Base-by-base conservation (phyloP, 495 filamentous ascomycete species). In the Wilcoxina mikolae region DNA sequence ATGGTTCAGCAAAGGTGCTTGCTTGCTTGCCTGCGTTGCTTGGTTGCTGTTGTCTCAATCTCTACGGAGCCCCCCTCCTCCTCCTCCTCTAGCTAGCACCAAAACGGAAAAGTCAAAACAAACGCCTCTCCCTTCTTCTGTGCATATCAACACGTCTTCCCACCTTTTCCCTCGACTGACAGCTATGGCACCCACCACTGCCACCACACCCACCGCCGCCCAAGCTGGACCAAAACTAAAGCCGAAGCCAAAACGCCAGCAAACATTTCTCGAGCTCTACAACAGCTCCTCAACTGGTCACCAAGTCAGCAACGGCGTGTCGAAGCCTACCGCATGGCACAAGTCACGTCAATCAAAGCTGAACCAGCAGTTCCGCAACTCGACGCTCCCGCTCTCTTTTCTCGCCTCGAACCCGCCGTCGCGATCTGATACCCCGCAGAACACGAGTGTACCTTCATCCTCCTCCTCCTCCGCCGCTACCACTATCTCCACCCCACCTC, bases 251-350 rank as follows among this genome's bases (percentile, higher is more conserved):
- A 54, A 44, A 35, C 43, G 25, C 29, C 58, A 53, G 23, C 61
- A 61, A 7, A 29, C 48, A 18, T 42, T 29, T 15, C 42, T 58
- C 10, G 62, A 64, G 20, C 44, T 53, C 25, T 65, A 65, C 45
- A 65, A 55, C 28, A 58, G 55, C 28, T 56, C 62, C 15, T 65
- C 62, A 4, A 65, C 62, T 1, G 62, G 62, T 3, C 62, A 65
- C 46, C 62, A 65, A 49, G 62, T 65, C 11, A 52, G 58, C 3
- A 51, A 56, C 11, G 62, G 62, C 1, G 50, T 65, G 31, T 56
- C 58, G 0, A 65, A 65, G 15, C 53, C 62, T 15, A 44, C 49
- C n/a, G 33, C 56, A 28, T 65, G 64, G 51, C 56, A 57, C 28
- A 58, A 45, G 43, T 54, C 39, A 9, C 58, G 58, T 12, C 45